These are phyloP conservation scores for Lecanicillium sp. DNA, from an alignment of 2,329 filamentous ascomycete genomes.

Conservation along the genomic window DNA sequence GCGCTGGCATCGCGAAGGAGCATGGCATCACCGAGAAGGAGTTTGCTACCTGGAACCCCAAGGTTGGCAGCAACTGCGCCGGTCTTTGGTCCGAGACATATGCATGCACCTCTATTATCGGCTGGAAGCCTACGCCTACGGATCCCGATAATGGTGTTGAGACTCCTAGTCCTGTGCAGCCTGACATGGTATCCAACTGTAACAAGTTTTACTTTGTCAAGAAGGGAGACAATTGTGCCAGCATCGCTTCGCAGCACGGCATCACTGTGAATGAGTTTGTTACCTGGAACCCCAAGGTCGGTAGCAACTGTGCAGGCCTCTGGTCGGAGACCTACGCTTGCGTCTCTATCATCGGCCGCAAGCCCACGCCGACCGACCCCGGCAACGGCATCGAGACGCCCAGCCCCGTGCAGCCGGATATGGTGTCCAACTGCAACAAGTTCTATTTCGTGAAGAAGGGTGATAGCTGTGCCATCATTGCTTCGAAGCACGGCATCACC, in stretches of 20 bases:
- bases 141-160: conserved; percentile 10
- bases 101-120: not conserved
- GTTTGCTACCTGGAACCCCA: conserved; percentile 16
- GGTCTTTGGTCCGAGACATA: not conserved
- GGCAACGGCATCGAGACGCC: conserved; percentile 14
- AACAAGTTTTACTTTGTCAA: too few relatives aligned
- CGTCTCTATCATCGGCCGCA: not conserved
- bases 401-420: conserved; percentile 11
- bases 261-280: conserved; percentile 20
- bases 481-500: not conserved
- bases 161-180: conserved; percentile 12
- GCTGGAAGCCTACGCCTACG: conserved; percentile 13
- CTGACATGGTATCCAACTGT: conserved; percentile 14
- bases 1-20: conserved; percentile 17
- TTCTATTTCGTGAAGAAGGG: conserved; percentile 8
- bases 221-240: conserved; percentile 19
- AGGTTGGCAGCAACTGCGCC: not conserved
- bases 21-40: conserved; percentile 17
- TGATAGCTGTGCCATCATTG: conserved; percentile 3
- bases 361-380: conserved; percentile 13
- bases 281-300: conserved; percentile 4
- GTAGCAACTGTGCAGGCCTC: not conserved
- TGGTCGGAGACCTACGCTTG: not conserved
- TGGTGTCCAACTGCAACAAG: conserved; percentile 13
- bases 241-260: conserved; percentile 16